Percentiles rank a stretch among this genome's conserved stretches.
Evolutionary conservation across 192 early-diverging fungal genomes (phyloP).

Genomic region (Backusella tarrabulga): DNA sequence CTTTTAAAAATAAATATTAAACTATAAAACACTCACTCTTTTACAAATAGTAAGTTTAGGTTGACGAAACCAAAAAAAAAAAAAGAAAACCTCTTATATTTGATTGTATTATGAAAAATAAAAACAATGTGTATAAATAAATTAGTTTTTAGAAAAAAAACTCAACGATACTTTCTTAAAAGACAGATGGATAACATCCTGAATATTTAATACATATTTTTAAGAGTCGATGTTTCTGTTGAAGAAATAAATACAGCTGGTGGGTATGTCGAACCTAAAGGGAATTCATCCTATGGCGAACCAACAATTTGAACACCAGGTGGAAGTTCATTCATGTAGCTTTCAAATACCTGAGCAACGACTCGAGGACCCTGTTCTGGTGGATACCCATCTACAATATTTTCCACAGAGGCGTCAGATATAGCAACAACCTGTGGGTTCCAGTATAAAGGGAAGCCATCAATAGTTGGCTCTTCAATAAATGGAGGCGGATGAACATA

Average conservation of each 20-base stretch:
- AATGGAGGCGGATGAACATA: too few species aligned
- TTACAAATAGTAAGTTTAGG: background rate
- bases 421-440: background rate
- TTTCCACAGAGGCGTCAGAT: background rate
- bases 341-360: background rate
- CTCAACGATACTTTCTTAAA: background rate
- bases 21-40: background rate
- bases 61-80: background rate
- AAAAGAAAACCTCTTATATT: background rate
- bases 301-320: background rate
- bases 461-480: background rate
- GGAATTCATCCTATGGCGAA: background rate
- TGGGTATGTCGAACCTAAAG: background rate
- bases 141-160: background rate
- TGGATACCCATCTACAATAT: background rate
- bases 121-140: background rate
- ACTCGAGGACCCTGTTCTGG: background rate
- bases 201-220: background rate
- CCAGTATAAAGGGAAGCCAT: background rate
- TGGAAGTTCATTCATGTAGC: background rate
- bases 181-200: background rate
- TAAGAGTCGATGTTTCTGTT: background rate
- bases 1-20: background rate
- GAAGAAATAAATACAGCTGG: background rate
- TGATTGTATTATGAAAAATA: background rate